A percentile compares a stretch with the other conserved stretches of the same genome.
These are phyloP conservation scores for Aphanomyces astaci DNA, from an alignment of 352 stramenopile species.

Conservation along the genomic window DNA sequence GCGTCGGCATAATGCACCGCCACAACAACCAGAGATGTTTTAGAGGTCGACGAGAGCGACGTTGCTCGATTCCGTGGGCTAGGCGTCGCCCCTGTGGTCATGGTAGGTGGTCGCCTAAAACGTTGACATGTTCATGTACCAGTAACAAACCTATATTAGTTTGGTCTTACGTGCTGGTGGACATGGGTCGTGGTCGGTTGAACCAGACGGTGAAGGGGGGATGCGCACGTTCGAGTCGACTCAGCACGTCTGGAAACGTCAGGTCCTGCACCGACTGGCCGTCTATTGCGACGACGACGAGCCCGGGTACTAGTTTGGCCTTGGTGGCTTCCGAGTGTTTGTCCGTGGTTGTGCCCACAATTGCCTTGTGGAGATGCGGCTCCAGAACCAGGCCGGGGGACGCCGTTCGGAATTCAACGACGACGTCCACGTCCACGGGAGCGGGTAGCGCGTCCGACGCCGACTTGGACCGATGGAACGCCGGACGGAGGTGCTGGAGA, in stretches of 20 bases:
- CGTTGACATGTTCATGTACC: too few relatives aligned
- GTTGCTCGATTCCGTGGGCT: too few relatives aligned
- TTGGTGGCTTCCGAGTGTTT: constrained; percentile 48
- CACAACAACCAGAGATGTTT: too few relatives aligned
- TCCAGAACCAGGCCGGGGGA: constrained; percentile 64
- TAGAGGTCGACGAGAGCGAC: too few relatives aligned
- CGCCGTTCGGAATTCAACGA: constrained; percentile 47
- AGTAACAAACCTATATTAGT: too few relatives aligned
- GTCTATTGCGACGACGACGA: constrained; percentile 62
- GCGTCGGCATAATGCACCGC: constrained; percentile 42
- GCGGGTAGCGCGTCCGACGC: neutral
- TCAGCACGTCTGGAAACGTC: constrained; percentile 41
- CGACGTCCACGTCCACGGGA: constrained; percentile 39
- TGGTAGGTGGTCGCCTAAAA: too few relatives aligned
- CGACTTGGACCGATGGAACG: neutral
- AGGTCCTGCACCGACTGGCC: constrained; percentile 35
- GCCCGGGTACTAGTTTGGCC: constrained; percentile 39
- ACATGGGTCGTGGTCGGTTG: constrained; percentile 8
- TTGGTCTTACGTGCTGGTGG: neutral
- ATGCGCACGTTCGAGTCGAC: constrained; percentile 37
- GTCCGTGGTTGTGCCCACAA: constrained; percentile 49
- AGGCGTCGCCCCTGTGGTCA: too few relatives aligned
- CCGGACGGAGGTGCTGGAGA: neutral
- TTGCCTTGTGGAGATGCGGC: constrained; percentile 48
- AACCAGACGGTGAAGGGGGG: constrained; percentile 58